Evolutionary conservation across 768 basidiomycete genomes (phyloP).

Genomic region (Phaffia tasmanica): DNA sequence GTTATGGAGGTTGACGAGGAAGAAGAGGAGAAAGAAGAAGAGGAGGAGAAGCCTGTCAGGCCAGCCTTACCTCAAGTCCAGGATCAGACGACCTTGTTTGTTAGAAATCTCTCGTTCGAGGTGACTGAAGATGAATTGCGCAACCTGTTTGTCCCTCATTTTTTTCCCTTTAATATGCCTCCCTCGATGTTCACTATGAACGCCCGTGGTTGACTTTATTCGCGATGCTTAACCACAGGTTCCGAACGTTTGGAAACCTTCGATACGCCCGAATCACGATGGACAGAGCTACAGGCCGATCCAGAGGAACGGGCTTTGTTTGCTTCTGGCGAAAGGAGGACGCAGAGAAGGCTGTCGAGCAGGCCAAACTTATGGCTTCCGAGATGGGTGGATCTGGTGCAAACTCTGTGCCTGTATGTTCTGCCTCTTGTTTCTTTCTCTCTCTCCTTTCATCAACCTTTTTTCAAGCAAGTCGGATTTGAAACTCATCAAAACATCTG

Average conservation of each 20-base stretch:
- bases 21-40: slow-evolving; percentile 34
- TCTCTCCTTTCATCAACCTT: not conserved
- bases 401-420: slow-evolving; percentile 35
- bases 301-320: slow-evolving; percentile 88
- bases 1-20: slow-evolving; percentile 30
- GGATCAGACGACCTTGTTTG: slow-evolving; percentile 79
- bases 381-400: slow-evolving; percentile 50
- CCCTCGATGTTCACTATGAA: not conserved
- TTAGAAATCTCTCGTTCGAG: slow-evolving; percentile 83
- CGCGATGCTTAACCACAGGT: slow-evolving; percentile 44
- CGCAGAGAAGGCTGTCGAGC: slow-evolving; percentile 70
- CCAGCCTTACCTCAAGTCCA: slow-evolving; percentile 64
- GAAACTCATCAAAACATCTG: too few relatives aligned
- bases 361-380: slow-evolving; percentile 58
- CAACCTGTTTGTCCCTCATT: slow-evolving; percentile 50
- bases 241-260: slow-evolving; percentile 80
- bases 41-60: slow-evolving; percentile 46
- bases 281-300: slow-evolving; percentile 69
- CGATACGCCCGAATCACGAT: slow-evolving; percentile 86
- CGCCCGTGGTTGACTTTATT: not conserved
- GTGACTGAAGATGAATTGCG: slow-evolving; percentile 89
- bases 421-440: not conserved
- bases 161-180: slow-evolving; percentile 1
- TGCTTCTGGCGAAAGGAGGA: slow-evolving; percentile 93
- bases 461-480: not conserved